phyloP scores from a whole-genome alignment of 2,329 filamentous ascomycete species.

The Paecilomyces formosus region DNA sequence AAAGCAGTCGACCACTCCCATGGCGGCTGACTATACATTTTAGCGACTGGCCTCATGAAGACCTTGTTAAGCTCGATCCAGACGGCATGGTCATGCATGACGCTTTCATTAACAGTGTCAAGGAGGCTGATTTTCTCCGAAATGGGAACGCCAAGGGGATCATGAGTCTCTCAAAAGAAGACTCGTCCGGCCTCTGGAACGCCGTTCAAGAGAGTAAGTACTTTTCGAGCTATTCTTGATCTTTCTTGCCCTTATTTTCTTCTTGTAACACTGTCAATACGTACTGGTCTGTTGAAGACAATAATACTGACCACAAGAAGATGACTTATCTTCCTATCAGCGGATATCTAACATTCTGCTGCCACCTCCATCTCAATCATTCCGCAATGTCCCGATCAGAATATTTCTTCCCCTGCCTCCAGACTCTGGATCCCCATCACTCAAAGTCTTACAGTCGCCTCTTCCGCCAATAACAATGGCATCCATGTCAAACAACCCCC shows the following conservation, averaged over 20 bases:
- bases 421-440: slow-evolving; percentile 36
- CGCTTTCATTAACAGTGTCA: slow-evolving; percentile 62
- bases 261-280: not conserved
- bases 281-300: not conserved
- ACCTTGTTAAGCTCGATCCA: slow-evolving; percentile 50
- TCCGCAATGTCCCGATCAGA: slow-evolving; percentile 79
- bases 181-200: slow-evolving; percentile 76
- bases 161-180: slow-evolving; percentile 78
- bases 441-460: slow-evolving; percentile 70
- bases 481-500: slow-evolving; percentile 15
- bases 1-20: slow-evolving; percentile 37
- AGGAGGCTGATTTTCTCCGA: slow-evolving; percentile 78
- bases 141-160: slow-evolving; percentile 85
- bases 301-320: slow-evolving; percentile 28
- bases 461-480: slow-evolving; percentile 43
- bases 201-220: slow-evolving; percentile 63
- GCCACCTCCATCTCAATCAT: slow-evolving; percentile 56
- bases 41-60: slow-evolving; percentile 49
- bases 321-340: slow-evolving; percentile 66
- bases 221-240: no score
- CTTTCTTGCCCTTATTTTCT: not conserved
- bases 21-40: slow-evolving; percentile 60
- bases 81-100: slow-evolving; percentile 53
- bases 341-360: slow-evolving; percentile 72
- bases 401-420: slow-evolving; percentile 72